Base-by-base conservation (phyloP, 108 stramenopile genomes). In the Licmophora abbreviata region DNA sequence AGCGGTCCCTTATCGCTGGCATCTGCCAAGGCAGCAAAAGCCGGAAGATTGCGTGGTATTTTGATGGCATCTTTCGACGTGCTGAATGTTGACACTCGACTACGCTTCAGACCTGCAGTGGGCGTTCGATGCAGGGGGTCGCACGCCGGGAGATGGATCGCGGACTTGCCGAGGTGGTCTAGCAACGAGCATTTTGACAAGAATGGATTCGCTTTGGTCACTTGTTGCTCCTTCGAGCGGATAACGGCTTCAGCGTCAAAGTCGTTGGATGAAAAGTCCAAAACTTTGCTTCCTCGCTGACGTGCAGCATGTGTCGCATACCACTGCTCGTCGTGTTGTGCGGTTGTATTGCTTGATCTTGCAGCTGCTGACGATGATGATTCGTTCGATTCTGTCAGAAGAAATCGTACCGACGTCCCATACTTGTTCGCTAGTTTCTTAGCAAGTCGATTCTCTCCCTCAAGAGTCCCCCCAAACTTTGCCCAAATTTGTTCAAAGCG, bases 371-470 rank as follows among this genome's bases (percentile, higher is more conserved):
- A n/a, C n/a, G n/a, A n/a, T n/a, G n/a, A n/a, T n/a, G 36, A 11
- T 32, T 44, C 27, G 41, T 59, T 21, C 48, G 33, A 10, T 30
- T 56, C 65, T 8, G 74, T 76, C 7, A 81, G 43, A 37, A 77
- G 52, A 10, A 91, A 61, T 23, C 63, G 48, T 7, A 91, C 77
- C 15, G 57, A 44, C 18, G 59, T 55, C 1, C 89, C 89, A 60
- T 91, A 91, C 52, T 91, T 91, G 40, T 79, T 83, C 0, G 47
- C 62, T 61, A 91, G 59, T 54, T 86, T 85, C 22, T 51, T 49
- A 4, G 76, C 61, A 37, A 88, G 55, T 35, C 68, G 74, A 38
- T 61, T 54, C 56, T 91, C 88, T 1, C 78, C 80, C 48, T 74
- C 68, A 43, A 66, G 44, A n/a, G 76, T 58, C 15, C 89, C 89